Percentiles rank a stretch among this genome's conserved stretches.
phyloP scores from a whole-genome alignment of 192 early-diverging fungal genomes.

The Jimgerdemannia lactiflua region DNA sequence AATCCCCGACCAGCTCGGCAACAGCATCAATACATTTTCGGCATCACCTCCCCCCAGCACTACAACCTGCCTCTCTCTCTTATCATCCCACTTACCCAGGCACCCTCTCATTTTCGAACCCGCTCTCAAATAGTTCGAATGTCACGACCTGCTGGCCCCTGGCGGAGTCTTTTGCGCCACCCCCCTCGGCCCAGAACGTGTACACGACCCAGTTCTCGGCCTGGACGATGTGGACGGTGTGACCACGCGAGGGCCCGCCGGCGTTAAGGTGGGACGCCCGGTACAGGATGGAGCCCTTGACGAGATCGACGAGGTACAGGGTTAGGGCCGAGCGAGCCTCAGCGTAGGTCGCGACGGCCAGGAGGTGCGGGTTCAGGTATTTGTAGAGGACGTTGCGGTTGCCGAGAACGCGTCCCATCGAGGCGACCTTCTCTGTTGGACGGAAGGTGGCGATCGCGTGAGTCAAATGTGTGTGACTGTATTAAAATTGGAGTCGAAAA shows the following conservation, averaged over 20 bases:
- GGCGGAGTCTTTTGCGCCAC: slow-evolving; percentile 28
- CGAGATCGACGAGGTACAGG: slow-evolving; percentile 85
- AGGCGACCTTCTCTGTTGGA: slow-evolving; percentile 65
- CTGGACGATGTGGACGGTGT: slow-evolving; percentile 67
- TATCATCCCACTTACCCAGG: slow-evolving; percentile 46
- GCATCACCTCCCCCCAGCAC: too few species aligned
- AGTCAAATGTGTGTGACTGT: neutral
- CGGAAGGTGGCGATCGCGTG: neutral
- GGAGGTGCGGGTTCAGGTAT: slow-evolving; percentile 93
- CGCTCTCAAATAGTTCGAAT: slow-evolving; percentile 87
- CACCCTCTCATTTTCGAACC: slow-evolving; percentile 62
- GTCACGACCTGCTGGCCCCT: slow-evolving; percentile 81
- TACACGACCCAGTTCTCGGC: slow-evolving; percentile 89
- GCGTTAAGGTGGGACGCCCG: slow-evolving; percentile 61
- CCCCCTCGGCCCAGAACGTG: slow-evolving; percentile 84
- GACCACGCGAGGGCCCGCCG: slow-evolving; percentile 20
- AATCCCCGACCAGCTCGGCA: too few species aligned
- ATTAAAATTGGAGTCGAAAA: slow-evolving; percentile 1
- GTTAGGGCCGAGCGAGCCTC: slow-evolving; percentile 39
- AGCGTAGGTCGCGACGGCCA: slow-evolving; percentile 68
- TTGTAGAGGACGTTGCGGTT: slow-evolving; percentile 98
- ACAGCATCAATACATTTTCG: too few species aligned
- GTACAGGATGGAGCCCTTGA: slow-evolving; percentile 83
- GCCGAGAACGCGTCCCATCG: slow-evolving; percentile 90
- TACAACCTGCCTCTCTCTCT: too few species aligned